Conservation (phyloP, 1,284 basidiomycete genomes). For the Naganishia sp. region DNA sequence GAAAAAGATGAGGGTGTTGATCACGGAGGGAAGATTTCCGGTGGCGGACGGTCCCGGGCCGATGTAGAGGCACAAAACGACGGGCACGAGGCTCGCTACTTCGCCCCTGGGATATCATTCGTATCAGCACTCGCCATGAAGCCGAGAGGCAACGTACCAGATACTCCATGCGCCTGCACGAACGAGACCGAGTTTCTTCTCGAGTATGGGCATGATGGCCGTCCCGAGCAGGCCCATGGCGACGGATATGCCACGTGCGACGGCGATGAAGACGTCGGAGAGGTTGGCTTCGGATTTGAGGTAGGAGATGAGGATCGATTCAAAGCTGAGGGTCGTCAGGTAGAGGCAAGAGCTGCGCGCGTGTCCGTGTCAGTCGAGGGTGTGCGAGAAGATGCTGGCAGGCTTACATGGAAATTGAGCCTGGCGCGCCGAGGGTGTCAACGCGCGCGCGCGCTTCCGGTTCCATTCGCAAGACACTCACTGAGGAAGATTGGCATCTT, state of each 20-base stretch:
- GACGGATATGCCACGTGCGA: conserved; percentile 55
- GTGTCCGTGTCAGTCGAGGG: neutral
- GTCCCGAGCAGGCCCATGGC: conserved; percentile 57
- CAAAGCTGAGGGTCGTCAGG: conserved; percentile 57
- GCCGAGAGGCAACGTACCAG: conserved; percentile 38
- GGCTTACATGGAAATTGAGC: conserved; percentile 43
- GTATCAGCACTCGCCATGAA: neutral
- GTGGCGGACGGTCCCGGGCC: conserved; percentile 19
- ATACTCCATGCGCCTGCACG: conserved; percentile 57
- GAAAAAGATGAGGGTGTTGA: conserved; percentile 33
- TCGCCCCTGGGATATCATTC: conserved; percentile 43
- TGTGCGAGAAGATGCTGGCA: neutral
- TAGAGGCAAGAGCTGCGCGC: conserved; percentile 52
- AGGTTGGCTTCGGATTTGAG: conserved; percentile 38
- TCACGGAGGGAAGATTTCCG: conserved; percentile 5
- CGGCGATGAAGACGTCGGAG: conserved; percentile 53
- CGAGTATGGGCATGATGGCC: conserved; percentile 55
- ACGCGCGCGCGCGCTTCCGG: neutral
- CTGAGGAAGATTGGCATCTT: conserved; percentile 54
- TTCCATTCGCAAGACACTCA: conserved; percentile 29
- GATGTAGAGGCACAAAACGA: conserved; percentile 37
- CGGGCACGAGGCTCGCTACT: conserved; percentile 47
- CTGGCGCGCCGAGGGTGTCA: conserved; percentile 26
- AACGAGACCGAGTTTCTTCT: conserved; percentile 53
- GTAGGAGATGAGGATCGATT: conserved; percentile 46